A percentile compares a stretch with the other conserved stretches of the same genome.
Evolutionary conservation across 2,329 filamentous ascomycete genomes (phyloP).

Genomic region (Tolypocladium inflatum): DNA sequence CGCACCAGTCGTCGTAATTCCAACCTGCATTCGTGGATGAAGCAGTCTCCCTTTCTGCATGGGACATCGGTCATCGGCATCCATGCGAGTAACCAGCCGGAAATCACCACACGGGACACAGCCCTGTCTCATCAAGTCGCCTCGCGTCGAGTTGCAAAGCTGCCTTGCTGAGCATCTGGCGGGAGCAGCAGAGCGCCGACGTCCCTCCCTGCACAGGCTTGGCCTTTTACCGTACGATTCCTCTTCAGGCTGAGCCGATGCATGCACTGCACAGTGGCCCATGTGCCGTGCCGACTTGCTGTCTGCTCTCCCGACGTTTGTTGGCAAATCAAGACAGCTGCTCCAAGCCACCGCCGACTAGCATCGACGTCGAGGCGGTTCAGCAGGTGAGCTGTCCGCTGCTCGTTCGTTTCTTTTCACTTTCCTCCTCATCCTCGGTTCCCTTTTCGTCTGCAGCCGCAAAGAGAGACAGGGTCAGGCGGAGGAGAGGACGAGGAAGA

Average conservation of each 20-base stretch:
- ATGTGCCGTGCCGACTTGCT: background rate
- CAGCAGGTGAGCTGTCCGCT: background rate
- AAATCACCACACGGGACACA: background rate
- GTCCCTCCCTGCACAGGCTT: background rate
- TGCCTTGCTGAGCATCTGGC: background rate
- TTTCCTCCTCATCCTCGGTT: background rate
- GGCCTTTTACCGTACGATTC: background rate
- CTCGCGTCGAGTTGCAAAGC: background rate
- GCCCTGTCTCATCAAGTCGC: background rate
- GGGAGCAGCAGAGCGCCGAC: background rate
- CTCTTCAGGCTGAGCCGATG: background rate
- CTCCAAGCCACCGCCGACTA: background rate
- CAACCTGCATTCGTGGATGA: background rate
- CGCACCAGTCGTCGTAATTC: background rate
- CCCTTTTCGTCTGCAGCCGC: background rate
- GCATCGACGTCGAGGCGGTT: background rate
- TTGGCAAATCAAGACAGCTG: background rate
- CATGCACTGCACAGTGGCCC: background rate
- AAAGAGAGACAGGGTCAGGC: background rate
- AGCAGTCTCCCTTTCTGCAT: background rate
- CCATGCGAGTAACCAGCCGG: background rate
- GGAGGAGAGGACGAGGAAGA: background rate
- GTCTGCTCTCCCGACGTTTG: background rate
- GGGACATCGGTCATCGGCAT: background rate
- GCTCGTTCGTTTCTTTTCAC: background rate